These are phyloP conservation scores for Pichia sp. DNA, from an alignment of 1,139 yeast species.

Conservation along the genomic window DNA sequence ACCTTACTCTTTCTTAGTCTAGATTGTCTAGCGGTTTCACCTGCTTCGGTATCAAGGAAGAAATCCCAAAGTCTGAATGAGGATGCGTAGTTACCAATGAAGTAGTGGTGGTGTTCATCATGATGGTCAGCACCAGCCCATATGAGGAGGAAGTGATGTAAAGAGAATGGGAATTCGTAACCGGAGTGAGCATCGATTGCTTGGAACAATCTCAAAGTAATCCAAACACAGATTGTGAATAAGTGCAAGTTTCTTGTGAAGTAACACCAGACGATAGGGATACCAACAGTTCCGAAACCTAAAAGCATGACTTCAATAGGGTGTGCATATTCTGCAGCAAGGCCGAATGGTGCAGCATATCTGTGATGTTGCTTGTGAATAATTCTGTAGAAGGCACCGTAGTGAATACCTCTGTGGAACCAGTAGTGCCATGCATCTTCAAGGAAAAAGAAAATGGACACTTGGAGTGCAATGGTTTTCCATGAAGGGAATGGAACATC, in stretches of 20 bases:
- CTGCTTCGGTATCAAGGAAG: conserved; percentile 76
- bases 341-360: conserved; percentile 95
- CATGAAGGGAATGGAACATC: conserved; percentile 77
- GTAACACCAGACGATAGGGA: conserved; percentile 68
- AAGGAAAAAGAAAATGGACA: conserved; percentile 65
- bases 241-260: conserved; percentile 67
- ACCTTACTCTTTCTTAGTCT: conserved; percentile 53
- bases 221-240: conserved; percentile 82
- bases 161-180: conserved; percentile 94
- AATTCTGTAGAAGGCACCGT: conserved; percentile 77
- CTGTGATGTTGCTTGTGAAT: conserved; percentile 96
- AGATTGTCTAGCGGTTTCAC: conserved; percentile 53
- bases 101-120: conserved; percentile 92
- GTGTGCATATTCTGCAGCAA: conserved; percentile 95
- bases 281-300: conserved; percentile 92
- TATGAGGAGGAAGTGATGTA: conserved; percentile 82
- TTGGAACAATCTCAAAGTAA: conserved; percentile 79
- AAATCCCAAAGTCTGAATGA: conserved; percentile 95
- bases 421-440: conserved; percentile 97
- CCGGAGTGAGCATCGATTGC: conserved; percentile 98
- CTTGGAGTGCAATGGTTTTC: conserved; percentile 53
- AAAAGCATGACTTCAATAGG: conserved; percentile 86
- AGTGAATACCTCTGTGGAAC: conserved; percentile 84
- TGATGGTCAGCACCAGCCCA: conserved; percentile 99
- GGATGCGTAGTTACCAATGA: conserved; percentile 88